These are phyloP conservation scores for Magnolia changhungtana DNA, from an alignment of 164 flowering plant genomes.

Conservation along the genomic window DNA sequence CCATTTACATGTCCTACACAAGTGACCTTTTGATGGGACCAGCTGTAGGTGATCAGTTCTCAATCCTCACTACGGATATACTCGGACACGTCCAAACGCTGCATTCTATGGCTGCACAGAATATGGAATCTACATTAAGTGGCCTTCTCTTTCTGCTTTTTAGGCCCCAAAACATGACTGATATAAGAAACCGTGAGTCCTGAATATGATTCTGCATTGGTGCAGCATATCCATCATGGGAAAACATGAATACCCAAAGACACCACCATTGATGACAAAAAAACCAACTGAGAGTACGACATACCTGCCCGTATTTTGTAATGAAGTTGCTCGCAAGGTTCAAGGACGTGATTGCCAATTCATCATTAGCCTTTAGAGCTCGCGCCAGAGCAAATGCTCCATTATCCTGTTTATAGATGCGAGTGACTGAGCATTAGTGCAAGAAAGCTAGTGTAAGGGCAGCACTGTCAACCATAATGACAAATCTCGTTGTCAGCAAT, in stretches of 20 bases:
- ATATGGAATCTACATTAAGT: no score
- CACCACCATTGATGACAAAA: background rate
- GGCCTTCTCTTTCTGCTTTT: no score
- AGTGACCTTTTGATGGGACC: no score
- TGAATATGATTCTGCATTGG: no score
- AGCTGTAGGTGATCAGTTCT: no score
- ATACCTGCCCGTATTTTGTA: slow-evolving; percentile 93
- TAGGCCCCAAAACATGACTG: no score
- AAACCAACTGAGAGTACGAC: background rate
- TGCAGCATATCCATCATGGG: background rate
- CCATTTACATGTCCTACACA: no score
- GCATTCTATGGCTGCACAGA: no score
- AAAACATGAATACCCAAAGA: background rate
- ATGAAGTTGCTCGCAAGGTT: slow-evolving; percentile 82
- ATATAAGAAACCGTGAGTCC: no score
- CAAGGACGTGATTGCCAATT: slow-evolving; percentile 65
- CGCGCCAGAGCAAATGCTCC: slow-evolving; percentile 96
- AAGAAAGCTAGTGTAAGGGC: background rate
- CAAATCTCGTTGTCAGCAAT: no score
- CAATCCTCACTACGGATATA: no score
- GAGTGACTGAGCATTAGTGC: background rate
- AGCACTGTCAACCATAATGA: background rate
- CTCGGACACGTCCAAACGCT: no score
- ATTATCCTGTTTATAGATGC: slow-evolving; percentile 51
- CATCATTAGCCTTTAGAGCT: slow-evolving; percentile 92